Base-by-base conservation (phyloP, 2,329 filamentous ascomycete genomes). In the Geosmithia morbida region DNA sequence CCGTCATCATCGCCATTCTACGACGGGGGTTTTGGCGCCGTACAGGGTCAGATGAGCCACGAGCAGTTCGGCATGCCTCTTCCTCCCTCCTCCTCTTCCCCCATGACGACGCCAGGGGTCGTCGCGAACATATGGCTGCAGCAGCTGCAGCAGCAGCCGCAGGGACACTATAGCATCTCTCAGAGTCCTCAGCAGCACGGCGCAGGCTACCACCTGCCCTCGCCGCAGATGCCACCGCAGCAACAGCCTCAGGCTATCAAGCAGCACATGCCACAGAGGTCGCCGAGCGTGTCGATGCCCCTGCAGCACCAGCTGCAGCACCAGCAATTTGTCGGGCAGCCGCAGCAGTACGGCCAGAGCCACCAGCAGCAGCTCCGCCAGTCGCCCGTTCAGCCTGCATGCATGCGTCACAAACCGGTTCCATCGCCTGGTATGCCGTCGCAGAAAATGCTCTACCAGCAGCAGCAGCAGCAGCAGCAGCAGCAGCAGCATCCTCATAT, bases 71-170 rank as follows among this genome's bases (percentile, higher is more conserved):
- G 22, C 22, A 26, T 26, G 22, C 22, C 22, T 26, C 22, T 8
- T 26, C 22, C 22, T 26, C 22, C 4, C 22, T 26, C 22, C 22
- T 26, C 22, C 4, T 26, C 22, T 26, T 26, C 22, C 8, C 22
- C 22, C 22, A 26, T 26, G 22, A 26, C 22, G 22, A 26, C 22
- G 22, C 22, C 22, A 8, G 8, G 4, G 22, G 8, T 8, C 4
- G 8, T 53, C 17, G 44, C 54, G 50, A 61, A 51, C 52, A 57
- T 55, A 42, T 62, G 64, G 46, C n/a, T n/a, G n/a, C 58, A 66
- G 18, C 59, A 62, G 40, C 22, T 8, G 22, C 62, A 63, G 18
- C 55, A 65, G 17, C 64, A 63, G 18, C 55, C 64, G 17, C 64
- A 65, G 41, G 57, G 60, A 22, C 62, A 58, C 29, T 53, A 54